These are phyloP conservation scores for Solanum piurae DNA, from an alignment of 257 asterid species.

Conservation along the genomic window DNA sequence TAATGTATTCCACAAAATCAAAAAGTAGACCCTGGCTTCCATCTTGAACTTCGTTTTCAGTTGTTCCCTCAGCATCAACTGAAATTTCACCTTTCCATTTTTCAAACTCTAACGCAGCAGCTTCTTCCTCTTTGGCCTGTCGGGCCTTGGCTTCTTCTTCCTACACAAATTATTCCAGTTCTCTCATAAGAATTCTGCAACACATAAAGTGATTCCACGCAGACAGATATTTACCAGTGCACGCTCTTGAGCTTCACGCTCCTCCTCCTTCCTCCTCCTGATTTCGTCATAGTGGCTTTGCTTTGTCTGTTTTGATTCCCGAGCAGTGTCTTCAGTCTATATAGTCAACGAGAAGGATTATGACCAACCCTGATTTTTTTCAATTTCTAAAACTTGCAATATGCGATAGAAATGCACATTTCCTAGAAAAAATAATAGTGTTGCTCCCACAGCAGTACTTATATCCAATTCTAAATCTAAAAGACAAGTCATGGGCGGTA, in stretches of 20 bases:
- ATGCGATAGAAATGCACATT: not conserved
- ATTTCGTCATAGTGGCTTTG: slow-evolving; percentile 85
- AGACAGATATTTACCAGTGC: slow-evolving; percentile 49
- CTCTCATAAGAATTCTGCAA: not conserved
- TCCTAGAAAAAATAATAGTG: not conserved
- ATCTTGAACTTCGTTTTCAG: slow-evolving; percentile 75
- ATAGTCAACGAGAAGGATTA: slow-evolving; percentile 17
- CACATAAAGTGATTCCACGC: not conserved
- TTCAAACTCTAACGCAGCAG: slow-evolving; percentile 84
- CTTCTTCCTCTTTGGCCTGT: slow-evolving; percentile 88
- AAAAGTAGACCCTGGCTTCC: slow-evolving; percentile 74
- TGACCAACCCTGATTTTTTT: not conserved
- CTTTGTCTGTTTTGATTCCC: slow-evolving; percentile 67
- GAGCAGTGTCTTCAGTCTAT: slow-evolving; percentile 76
- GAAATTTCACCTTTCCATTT: slow-evolving; percentile 95
- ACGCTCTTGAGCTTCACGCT: slow-evolving; percentile 88
- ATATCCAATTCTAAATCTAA: not conserved
- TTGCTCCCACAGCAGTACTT: not conserved
- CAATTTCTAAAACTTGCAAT: not conserved
- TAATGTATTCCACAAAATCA: slow-evolving; percentile 89
- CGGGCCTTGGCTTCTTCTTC: slow-evolving; percentile 93
- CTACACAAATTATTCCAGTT: slow-evolving; percentile 26
- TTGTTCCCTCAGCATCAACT: slow-evolving; percentile 94
- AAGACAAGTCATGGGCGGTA: not conserved
- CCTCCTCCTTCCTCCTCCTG: slow-evolving; percentile 95